These are phyloP conservation scores for Tricholoma flavovirens DNA, from an alignment of 768 basidiomycete species.

Conservation along the genomic window DNA sequence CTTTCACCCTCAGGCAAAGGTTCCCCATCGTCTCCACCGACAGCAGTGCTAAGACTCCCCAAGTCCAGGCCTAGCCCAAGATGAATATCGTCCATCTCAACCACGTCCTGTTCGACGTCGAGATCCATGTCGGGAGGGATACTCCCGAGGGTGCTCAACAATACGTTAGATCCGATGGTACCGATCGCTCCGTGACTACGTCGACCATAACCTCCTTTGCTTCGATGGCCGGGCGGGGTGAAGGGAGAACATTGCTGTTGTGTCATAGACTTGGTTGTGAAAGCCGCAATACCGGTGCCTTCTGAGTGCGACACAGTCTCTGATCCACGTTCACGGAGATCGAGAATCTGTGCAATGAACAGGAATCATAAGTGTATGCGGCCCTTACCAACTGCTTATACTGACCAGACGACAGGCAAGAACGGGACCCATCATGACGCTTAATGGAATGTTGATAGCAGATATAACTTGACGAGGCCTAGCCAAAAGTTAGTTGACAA, in stretches of 20 bases:
- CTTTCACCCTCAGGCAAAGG: slow-evolving; percentile 41
- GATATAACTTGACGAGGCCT: slow-evolving; percentile 81
- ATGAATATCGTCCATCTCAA: slow-evolving; percentile 55
- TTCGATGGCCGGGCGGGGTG: slow-evolving; percentile 43
- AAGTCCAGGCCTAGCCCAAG: slow-evolving; percentile 49
- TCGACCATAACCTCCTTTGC: slow-evolving; percentile 35
- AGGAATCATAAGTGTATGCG: slow-evolving; percentile 4
- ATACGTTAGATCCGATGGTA: slow-evolving; percentile 55
- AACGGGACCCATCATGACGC: slow-evolving; percentile 77
- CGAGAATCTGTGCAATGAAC: slow-evolving; percentile 52
- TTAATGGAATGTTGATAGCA: slow-evolving; percentile 78
- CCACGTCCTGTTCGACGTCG: slow-evolving; percentile 45
- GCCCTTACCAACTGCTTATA: not conserved
- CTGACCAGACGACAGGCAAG: slow-evolving; percentile 70
- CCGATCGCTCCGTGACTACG: slow-evolving; percentile 35
- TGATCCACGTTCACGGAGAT: slow-evolving; percentile 76
- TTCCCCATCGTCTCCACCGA: slow-evolving; percentile 48
- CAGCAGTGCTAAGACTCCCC: slow-evolving; percentile 43
- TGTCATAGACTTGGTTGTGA: slow-evolving; percentile 57
- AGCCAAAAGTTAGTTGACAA: not conserved
- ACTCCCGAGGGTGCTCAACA: slow-evolving; percentile 60
- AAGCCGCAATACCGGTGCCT: slow-evolving; percentile 61
- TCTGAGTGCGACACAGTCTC: slow-evolving; percentile 74
- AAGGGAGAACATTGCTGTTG: slow-evolving; percentile 52
- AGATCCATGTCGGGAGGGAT: slow-evolving; percentile 45